Percentiles rank a stretch among this genome's conserved stretches.
These are phyloP conservation scores for Citrus cavaleriei DNA, from an alignment of 345 rosid genomes.

Conservation along the genomic window DNA sequence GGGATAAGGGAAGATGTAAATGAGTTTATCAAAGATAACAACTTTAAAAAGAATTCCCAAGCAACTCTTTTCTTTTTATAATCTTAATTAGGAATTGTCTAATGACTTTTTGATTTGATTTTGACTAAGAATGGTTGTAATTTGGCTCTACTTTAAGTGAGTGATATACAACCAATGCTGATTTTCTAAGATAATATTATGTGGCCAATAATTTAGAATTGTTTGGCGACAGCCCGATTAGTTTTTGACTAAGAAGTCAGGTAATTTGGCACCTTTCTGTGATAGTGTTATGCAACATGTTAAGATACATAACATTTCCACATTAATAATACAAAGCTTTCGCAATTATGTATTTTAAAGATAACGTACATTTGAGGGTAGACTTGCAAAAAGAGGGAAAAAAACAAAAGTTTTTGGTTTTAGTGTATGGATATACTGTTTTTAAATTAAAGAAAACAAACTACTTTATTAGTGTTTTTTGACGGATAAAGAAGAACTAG, in stretches of 20 bases:
- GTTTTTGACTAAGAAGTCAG: not conserved
- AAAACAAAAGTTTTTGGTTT: no score
- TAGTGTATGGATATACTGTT: no score
- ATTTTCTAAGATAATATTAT: not conserved
- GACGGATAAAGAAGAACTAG: no score
- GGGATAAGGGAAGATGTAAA: not conserved
- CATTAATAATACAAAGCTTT: not conserved
- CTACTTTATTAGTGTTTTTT: no score
- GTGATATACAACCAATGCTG: not conserved
- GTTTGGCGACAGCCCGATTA: not conserved
- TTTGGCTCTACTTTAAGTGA: not conserved
- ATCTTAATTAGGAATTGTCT: not conserved
- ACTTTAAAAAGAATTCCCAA: not conserved
- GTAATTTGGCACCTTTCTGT: not conserved
- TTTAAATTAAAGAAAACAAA: no score
- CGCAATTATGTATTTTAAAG: not conserved
- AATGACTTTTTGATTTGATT: not conserved
- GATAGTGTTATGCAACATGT: not conserved
- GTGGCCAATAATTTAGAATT: not conserved
- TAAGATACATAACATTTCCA: not conserved
- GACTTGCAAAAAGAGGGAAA: no score
- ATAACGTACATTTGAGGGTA: no score
- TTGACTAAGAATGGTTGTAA: not conserved
- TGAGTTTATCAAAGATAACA: not conserved
- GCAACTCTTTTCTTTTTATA: not conserved